A percentile compares a stretch with the other conserved stretches of the same genome.
These are phyloP conservation scores for Nemania sp. DNA, from an alignment of 2,329 filamentous ascomycete genomes.

Conservation along the genomic window DNA sequence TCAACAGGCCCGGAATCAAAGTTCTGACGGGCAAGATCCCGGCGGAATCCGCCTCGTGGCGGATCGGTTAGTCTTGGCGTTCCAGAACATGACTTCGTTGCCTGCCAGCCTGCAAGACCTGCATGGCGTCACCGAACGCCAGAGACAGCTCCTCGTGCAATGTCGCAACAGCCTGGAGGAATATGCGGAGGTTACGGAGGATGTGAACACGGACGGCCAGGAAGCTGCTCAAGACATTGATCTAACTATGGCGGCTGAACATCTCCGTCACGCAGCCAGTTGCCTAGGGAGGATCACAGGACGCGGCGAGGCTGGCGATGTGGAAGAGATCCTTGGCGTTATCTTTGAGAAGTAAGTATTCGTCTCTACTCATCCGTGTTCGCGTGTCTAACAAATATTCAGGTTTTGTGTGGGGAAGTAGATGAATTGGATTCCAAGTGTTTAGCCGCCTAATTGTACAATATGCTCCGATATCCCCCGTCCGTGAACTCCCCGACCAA, in stretches of 20 bases:
- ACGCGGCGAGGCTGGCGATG: constrained; percentile 79
- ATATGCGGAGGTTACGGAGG: constrained; percentile 66
- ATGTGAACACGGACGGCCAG: constrained; percentile 21
- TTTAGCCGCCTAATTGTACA: constrained; percentile 15
- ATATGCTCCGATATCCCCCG: constrained; percentile 3
- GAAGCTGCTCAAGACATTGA: constrained; percentile 61
- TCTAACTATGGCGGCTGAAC: constrained; percentile 87
- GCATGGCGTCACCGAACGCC: constrained; percentile 86
- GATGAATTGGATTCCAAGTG: constrained; percentile 26
- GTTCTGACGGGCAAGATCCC: constrained; percentile 49
- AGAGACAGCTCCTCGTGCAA: constrained; percentile 76
- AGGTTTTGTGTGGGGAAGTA: constrained; percentile 62
- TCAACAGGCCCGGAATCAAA: constrained; percentile 53
- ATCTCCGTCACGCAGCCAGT: constrained; percentile 78
- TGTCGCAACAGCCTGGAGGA: constrained; percentile 73
- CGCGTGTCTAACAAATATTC: constrained; percentile 22
- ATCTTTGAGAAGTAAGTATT: constrained; percentile 90
- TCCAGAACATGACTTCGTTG: constrained; percentile 71
- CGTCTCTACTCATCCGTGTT: constrained; percentile 4
- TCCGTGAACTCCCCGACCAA: constrained; percentile 11
- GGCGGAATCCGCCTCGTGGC: constrained; percentile 73
- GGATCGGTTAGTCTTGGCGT: constrained; percentile 66
- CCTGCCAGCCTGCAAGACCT: constrained; percentile 77
- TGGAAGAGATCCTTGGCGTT: constrained; percentile 93
- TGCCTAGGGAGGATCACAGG: constrained; percentile 87